Base-by-base conservation (phyloP, 2,329 filamentous ascomycete species). In the Aspergillus ustus region DNA sequence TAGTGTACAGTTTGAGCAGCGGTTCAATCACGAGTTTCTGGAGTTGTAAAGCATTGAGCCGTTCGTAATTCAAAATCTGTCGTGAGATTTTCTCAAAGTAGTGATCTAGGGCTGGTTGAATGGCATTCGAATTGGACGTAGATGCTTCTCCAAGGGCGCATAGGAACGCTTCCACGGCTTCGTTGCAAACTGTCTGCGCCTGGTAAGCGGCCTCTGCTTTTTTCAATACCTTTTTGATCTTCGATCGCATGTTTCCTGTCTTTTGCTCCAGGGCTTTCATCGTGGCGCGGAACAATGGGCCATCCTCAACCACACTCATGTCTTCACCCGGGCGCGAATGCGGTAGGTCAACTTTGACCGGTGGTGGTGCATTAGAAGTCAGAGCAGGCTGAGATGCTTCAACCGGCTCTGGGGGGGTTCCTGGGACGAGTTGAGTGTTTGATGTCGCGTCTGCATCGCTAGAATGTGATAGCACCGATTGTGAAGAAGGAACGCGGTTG, bases 11-110 rank as follows among this genome's bases (percentile, higher is more conserved):
- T 77, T 92, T 96, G 67, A 87, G 89, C 67, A 99, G 86, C 1
- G 96, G 96, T 48, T 99, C 95, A 67, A 99, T 97, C 72, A 99
- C 93, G 57, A 96, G 90, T 73, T 89, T 94, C 71, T 97, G 93
- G 37, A 99, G 84, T 70, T 97, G 94, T 44, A 81, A 71, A 0
- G 91, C 89, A 73, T 97, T 98, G 66, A 91, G 87, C 64, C 88
- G 89, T 78, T 99, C 93, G 73, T 97, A 98, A 0, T 82, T 78
- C 43, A 97, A 80, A 50, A 99, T 97, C 73, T 98, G 92, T 63
- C 90, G 89, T 3, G 94, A 93, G 67, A 97, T 98, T 72, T 93
- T 96, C 78, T 98, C 93, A 72, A 98, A 99, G 75, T 99, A 99
- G 76, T 99, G 93, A 65, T 99, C 95, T 62, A 99, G 85, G 4